phyloP scores from a whole-genome alignment of 2,329 filamentous ascomycete species.

The Aspergillus sp. region DNA sequence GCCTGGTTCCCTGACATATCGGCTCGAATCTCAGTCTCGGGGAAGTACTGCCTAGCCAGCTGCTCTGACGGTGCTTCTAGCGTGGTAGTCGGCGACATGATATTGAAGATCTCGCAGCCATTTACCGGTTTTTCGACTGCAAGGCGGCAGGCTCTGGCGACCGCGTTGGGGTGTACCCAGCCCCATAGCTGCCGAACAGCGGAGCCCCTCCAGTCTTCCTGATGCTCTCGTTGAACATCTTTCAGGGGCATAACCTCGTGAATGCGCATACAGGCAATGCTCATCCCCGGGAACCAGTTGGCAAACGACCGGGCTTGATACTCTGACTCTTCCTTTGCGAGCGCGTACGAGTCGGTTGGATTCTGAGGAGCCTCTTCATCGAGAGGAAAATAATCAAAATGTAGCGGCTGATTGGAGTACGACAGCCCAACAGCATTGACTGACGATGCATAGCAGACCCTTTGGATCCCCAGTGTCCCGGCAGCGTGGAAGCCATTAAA shows the following conservation, averaged over 20 bases:
- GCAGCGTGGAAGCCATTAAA: conserved; percentile 34
- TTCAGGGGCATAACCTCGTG: conserved; percentile 25
- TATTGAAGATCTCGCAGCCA: conserved; percentile 28
- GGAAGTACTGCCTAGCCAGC: conserved; percentile 17
- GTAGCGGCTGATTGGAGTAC: conserved; percentile 25
- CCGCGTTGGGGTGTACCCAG: conserved; percentile 27
- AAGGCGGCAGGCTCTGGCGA: conserved; percentile 27
- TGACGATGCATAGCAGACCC: conserved; percentile 28
- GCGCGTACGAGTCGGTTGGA: conserved; percentile 28
- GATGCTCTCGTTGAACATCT: conserved; percentile 24
- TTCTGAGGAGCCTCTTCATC: conserved; percentile 25
- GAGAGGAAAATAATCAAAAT: conserved; percentile 30
- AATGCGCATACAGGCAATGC: conserved; percentile 30
- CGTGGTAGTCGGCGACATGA: conserved; percentile 24
- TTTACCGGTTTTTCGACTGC: conserved; percentile 23
- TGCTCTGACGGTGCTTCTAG: conserved; percentile 13
- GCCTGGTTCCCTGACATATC: conserved; percentile 15
- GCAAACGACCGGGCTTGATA: conserved; percentile 24
- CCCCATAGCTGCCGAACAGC: conserved; percentile 30
- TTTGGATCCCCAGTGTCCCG: conserved; percentile 25
- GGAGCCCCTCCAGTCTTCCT: conserved; percentile 23
- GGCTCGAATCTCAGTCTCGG: conserved; percentile 14
- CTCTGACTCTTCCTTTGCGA: conserved; percentile 30
- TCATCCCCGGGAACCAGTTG: conserved; percentile 30
- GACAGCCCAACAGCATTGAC: conserved; percentile 33